Evolutionary conservation across 768 basidiomycete genomes (phyloP).

Genomic region (Agaricus sinodeliciosus): DNA sequence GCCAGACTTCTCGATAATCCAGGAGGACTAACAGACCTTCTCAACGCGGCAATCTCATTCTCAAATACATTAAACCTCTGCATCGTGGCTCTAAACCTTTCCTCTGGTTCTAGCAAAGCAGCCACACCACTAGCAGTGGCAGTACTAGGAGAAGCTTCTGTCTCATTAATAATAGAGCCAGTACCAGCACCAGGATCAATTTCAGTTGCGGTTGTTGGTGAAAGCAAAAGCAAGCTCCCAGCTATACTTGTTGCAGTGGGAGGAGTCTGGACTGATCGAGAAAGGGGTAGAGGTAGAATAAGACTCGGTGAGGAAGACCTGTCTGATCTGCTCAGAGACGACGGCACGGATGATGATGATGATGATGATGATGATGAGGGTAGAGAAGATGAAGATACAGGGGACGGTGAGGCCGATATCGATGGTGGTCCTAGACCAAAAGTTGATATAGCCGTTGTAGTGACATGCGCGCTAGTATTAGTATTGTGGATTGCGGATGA

Average conservation of each 20-base stretch:
- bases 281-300: background rate
- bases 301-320: too few species aligned
- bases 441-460: background rate
- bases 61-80: slow-evolving; percentile 9
- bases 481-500: background rate
- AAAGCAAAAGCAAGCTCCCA: background rate
- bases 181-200: background rate
- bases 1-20: background rate
- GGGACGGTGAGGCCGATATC: background rate
- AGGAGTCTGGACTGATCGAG: background rate
- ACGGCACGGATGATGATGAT: too few species aligned
- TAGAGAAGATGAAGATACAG: too few species aligned
- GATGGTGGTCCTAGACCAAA: background rate
- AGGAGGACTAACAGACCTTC: slow-evolving; percentile 4
- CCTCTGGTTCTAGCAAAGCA: background rate
- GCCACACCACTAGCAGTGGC: background rate
- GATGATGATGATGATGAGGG: too few species aligned
- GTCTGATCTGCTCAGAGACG: too few species aligned
- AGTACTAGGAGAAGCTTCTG: background rate
- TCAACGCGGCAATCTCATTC: slow-evolving; percentile 5
- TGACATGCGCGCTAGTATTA: background rate
- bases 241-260: background rate
- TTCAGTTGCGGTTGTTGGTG: background rate
- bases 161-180: background rate
- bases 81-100: slow-evolving; percentile 6